Base-by-base conservation (phyloP, 257 asterid species). In the Capsicum chinense region DNA sequence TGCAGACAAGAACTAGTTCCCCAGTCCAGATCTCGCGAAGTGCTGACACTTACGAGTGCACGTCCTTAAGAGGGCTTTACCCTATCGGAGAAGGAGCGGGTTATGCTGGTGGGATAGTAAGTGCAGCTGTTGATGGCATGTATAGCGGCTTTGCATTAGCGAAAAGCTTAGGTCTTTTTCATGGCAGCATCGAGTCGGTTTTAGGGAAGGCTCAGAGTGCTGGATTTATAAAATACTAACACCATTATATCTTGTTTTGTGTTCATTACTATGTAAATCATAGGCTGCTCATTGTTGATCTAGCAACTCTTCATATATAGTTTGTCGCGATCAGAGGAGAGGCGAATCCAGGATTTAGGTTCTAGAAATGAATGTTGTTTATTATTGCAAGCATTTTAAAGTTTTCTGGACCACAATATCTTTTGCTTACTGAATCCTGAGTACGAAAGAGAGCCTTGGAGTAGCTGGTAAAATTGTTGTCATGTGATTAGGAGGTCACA, bases 11-110 rank as follows among this genome's bases (percentile, higher is more conserved):
- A 89, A 96, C 98, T 35, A 96, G 99, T 84, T 93, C 99, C 69
- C 99, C 98, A 4, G 84, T 96, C 87, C 97, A 93, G 88, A 92
- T 96, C 57, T 90, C 90, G 3, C 93, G 98, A 50, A 88, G 88
- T 69, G 60, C 88, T 56, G 93, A 91, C 56, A 94, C 95, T 0
- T 92, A 92, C 83, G 98, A 94, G 91, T 91, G 98, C 89, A 93
- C 94, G 19, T 93, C 97, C 0, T 9, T 92, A 56, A 90, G 88
- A 84, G 99, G 98, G 89, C 94, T 96, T 7, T 94, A 94, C 85
- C 99, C 99, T 0, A 88, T 96, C 13, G 98, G 99, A 12, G 99
- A 96, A 90, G 98, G 98, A 11, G 98, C 98, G 0, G 98, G 99
- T 5, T 96, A 92, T 86, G 99, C 98, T 7, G 98, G 99, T 62